phyloP scores from a whole-genome alignment of 345 rosid genomes.

The Citrus reticulata region DNA sequence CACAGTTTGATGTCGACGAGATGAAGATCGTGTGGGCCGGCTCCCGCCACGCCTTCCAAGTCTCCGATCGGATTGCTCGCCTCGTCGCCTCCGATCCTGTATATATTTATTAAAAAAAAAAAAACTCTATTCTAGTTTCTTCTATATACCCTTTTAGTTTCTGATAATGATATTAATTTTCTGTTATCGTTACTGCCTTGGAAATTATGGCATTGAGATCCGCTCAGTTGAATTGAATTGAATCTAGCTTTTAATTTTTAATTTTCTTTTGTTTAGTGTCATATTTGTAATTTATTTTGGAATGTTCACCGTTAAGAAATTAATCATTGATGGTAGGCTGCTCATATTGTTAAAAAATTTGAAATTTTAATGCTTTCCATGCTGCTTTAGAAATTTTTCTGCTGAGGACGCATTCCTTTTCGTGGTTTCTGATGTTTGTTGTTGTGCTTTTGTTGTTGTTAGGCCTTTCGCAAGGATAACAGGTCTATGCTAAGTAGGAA shows the following conservation, averaged over 20 bases:
- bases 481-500: constrained; percentile 69
- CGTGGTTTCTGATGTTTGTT: neutral
- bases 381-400: neutral
- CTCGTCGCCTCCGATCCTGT: constrained; percentile 98
- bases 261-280: neutral
- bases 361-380: neutral
- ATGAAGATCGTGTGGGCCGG: constrained; percentile 99
- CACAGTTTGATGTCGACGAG: constrained; percentile 76
- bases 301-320: neutral
- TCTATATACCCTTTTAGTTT: too few species aligned
- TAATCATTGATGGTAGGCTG: neutral
- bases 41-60: constrained; percentile 69
- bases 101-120: too few species aligned
- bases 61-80: constrained; percentile 81
- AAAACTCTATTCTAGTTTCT: too few species aligned
- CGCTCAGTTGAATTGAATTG: neutral
- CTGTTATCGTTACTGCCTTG: neutral
- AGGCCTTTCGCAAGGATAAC: constrained; percentile 82
- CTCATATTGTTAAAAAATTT: neutral
- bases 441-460: neutral
- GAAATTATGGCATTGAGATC: neutral
- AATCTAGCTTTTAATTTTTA: neutral
- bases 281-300: neutral
- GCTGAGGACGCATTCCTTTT: neutral
- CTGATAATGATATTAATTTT: neutral